Evolutionary conservation across 2,329 filamentous ascomycete species (phyloP).

Genomic region (Mycosphaerelloides madeirae): DNA sequence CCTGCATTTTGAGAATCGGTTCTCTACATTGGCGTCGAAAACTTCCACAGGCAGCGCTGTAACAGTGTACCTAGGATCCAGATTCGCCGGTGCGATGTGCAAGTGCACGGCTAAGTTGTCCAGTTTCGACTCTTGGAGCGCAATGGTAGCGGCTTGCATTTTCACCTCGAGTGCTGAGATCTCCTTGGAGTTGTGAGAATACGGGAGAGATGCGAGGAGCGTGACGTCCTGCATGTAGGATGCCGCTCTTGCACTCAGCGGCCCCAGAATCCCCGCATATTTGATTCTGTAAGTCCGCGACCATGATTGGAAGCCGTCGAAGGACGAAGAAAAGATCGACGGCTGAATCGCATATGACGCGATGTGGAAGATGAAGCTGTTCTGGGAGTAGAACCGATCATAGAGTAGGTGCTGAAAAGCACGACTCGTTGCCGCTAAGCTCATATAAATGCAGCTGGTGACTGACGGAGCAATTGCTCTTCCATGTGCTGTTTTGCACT

Average conservation of each 20-base stretch:
- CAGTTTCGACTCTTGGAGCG: constrained; percentile 1
- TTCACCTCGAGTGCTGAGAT: constrained; percentile 2
- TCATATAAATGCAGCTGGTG: constrained; percentile 1
- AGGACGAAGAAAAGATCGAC: background rate
- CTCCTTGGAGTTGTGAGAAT: background rate
- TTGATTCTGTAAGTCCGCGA: background rate
- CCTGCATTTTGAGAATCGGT: background rate
- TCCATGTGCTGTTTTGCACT: background rate
- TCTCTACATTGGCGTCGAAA: background rate
- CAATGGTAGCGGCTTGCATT: background rate
- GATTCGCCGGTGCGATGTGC: background rate
- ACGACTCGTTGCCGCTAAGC: constrained; percentile 1
- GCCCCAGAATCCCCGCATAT: constrained; percentile 1
- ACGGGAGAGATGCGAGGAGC: constrained; percentile 4
- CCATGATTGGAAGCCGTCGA: constrained; percentile 5
- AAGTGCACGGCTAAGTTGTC: constrained; percentile 1
- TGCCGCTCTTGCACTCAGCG: constrained; percentile 4
- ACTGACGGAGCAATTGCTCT: background rate
- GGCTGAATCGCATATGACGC: constrained; percentile 1
- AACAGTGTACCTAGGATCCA: background rate
- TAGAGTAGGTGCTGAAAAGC: constrained; percentile 4
- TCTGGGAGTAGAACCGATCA: background rate
- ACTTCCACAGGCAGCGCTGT: constrained; percentile 1
- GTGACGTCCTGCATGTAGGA: constrained; percentile 4
- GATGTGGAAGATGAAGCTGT: constrained; percentile 9